These are phyloP conservation scores for Coemansia sp. DNA, from an alignment of 192 early-diverging fungal genomes.

Conservation along the genomic window DNA sequence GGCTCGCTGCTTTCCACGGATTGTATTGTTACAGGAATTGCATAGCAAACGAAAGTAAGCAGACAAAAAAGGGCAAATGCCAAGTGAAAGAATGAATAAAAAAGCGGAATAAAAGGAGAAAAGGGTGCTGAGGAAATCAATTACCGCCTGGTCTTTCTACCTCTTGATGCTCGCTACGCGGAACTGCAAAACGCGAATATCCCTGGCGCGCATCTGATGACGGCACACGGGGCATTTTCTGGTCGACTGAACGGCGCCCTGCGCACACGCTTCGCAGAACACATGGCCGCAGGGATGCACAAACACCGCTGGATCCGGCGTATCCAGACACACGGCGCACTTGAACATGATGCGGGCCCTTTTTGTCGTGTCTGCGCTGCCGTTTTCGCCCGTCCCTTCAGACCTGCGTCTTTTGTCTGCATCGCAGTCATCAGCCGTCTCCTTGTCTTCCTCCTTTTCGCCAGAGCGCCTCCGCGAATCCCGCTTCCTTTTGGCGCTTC, in stretches of 20 bases:
- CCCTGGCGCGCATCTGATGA: conserved; percentile 31
- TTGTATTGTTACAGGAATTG: background rate
- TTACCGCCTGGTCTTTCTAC: background rate
- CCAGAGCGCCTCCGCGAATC: background rate
- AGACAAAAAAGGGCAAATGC: background rate
- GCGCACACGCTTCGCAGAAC: conserved; percentile 48
- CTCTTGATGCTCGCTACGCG: conserved; percentile 19
- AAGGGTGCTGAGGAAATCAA: no score
- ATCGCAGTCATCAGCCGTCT: background rate
- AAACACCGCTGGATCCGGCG: conserved; percentile 47
- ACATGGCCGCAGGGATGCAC: conserved; percentile 49
- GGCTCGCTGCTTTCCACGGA: no score
- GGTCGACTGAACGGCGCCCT: conserved; percentile 34
- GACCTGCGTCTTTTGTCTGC: background rate
- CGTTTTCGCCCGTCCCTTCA: background rate
- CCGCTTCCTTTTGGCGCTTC: background rate
- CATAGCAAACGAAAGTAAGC: background rate
- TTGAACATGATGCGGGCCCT: conserved; percentile 34
- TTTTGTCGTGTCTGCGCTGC: background rate
- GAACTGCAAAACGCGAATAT: conserved; percentile 47
- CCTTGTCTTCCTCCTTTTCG: background rate
- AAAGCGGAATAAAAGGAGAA: background rate
- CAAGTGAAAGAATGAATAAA: background rate
- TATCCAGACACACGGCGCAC: conserved; percentile 45
- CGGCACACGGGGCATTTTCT: conserved; percentile 47